Base-by-base conservation (phyloP, 148 eudicot genomes). In the Mesembryanthemum crystallinum region DNA sequence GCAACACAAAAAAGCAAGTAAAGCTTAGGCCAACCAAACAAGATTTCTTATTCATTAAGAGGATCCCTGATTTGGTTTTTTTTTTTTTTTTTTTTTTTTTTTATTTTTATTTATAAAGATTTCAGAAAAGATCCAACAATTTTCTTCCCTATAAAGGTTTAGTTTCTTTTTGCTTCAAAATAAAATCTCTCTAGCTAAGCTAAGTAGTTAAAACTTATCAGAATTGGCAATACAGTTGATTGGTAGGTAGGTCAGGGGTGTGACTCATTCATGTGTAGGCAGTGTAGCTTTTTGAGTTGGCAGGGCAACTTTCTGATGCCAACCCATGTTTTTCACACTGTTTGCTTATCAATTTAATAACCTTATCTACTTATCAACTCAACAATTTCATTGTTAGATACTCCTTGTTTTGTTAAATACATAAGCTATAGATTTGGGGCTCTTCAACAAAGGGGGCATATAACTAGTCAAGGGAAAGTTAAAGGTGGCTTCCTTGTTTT, bases 271-370 rank as follows among this genome's bases (percentile, higher is more conserved):
- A 32, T 43, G 57, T 24, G 67, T 39, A 59, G 17, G 65, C 32
- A 73, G 4, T 59, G 35, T 24, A 39, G 25, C 76, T 73, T 73
- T n/a, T 73, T 61, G 57, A 60, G 68, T 43, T 73, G 68, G 76
- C 58, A 60, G 24, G 45, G 25, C 3, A 45, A 12, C 69, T 73
- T 73, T 62, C 58, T 61, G 76, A 61, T 62, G 68, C 39, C 24
- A 62, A 9, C 59, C 61, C 45, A 60, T 27, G n/a, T 73, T 47
- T 28, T 24, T 72, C 5, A 45, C 49, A 45, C 49, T 45, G 2
- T 45, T 35, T 35, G 39, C 39, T 35, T 35, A 35, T 35, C 39
- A 35, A 35, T 35, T 35, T 35, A 35, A 35, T 35, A 35, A 64
- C 43, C 58, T 63, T 63, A 62, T 74, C 77, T 45, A 45, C 21